These are phyloP conservation scores for Phragmites australis DNA, from an alignment of 176 grass and related monocot genomes.

Conservation along the genomic window DNA sequence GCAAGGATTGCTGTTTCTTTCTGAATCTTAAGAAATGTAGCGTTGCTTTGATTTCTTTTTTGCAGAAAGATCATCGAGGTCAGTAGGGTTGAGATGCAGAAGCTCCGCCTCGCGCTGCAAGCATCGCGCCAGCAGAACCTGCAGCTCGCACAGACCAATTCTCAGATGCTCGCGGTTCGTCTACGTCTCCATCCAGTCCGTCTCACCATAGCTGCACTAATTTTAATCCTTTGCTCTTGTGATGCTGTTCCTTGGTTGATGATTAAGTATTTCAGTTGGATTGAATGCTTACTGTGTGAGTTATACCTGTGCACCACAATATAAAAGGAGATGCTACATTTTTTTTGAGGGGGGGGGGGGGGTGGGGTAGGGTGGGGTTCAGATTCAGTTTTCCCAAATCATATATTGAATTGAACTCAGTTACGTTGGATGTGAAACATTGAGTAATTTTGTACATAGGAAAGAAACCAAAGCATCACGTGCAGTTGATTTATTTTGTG, in stretches of 20 bases:
- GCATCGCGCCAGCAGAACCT: slow-evolving; percentile 48
- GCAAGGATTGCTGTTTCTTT: background rate
- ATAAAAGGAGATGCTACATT: no score
- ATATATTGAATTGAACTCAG: background rate
- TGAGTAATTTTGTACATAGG: background rate
- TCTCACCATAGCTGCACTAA: background rate
- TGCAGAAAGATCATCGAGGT: slow-evolving; percentile 56
- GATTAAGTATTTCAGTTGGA: background rate
- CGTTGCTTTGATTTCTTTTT: background rate
- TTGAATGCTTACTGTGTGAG: background rate
- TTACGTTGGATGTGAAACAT: background rate
- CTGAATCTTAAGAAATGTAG: background rate
- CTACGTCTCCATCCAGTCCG: slow-evolving; percentile 9
- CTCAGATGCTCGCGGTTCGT: slow-evolving; percentile 56
- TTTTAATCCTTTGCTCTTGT: background rate
- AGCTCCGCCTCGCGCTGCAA: slow-evolving; percentile 45
- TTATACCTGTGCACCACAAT: background rate
- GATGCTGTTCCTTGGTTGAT: background rate
- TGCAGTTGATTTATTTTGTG: background rate
- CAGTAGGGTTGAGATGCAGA: slow-evolving; percentile 48
- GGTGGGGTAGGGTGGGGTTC: no score
- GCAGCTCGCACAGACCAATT: slow-evolving; percentile 52
- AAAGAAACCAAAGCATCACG: background rate
- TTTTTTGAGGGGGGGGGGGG: background rate
- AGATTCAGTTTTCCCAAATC: background rate